Evolutionary conservation across 306 rosid genomes (phyloP), one percentile per base, ranked within the genome.

Genomic region (Cercis canadensis): DNA sequence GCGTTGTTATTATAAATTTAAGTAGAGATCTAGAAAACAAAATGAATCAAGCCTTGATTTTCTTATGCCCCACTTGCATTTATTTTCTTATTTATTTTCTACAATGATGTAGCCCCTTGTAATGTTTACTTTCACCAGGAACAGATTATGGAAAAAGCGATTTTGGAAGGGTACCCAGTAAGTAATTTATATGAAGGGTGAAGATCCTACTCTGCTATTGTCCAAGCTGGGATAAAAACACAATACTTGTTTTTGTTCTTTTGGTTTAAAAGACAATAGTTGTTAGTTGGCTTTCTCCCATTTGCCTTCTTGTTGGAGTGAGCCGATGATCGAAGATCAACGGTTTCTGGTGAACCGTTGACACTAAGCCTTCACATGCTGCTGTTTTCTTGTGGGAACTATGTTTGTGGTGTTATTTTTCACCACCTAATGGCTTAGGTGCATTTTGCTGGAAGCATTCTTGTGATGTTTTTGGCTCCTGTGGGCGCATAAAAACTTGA

Each of bases 111-210:
- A 74, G 39, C n/a, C 15, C 18, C 32, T 18, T 40, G 37, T 53
- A 18, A 24, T 60, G 31, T 73, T 58, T 64, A 41, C 75, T 72
- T 81, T 62, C 60, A 59, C 21, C 90, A 94, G 97, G 92, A 84
- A 56, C 87, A 79, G 80, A 49, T 86, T 55, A 74, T 87, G 95
- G 82, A 86, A 75, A 87, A 57, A 57, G 95, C 83, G 62, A 67
- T 51, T 56, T 62, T 36, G 16, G 97, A 91, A 80, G 97, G 91
- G 15, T 89, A 70, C 55, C 81, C 81, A 13, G 11, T 73, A 34
- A 67, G 65, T 57, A 62, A 75, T 58, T 57, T 82, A 13, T 64
- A 33, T 78, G 74, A 78, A 70, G 63, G 61, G 65, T 78, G 78
- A 64, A 55, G 74, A 81, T 71, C 59, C 61, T 15, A 51, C 56